phyloP scores from a whole-genome alignment of 2,329 filamentous ascomycete genomes.

The Microdochium trichocladiopsis region DNA sequence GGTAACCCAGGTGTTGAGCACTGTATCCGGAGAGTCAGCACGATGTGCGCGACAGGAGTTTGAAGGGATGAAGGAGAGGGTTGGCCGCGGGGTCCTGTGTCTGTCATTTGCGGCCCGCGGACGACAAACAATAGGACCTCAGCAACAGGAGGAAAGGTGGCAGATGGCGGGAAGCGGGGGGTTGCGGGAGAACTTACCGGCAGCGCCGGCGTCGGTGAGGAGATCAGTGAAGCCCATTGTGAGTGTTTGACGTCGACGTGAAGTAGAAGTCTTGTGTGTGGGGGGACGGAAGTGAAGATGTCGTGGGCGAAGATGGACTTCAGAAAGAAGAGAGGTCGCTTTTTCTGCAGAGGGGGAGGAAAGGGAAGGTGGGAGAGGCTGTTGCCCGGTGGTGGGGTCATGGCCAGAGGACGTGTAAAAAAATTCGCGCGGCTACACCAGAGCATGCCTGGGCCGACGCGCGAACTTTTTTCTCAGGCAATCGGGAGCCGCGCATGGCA shows the following conservation, averaged over 20 bases:
- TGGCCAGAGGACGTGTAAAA: no score
- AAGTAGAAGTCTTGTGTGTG: constrained; percentile 18
- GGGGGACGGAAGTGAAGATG: constrained; percentile 7
- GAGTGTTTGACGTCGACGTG: constrained; percentile 6
- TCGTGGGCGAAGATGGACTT: background rate
- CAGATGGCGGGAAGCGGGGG: constrained; percentile 2
- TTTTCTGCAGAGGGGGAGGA: background rate
- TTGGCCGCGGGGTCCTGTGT: background rate
- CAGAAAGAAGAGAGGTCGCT: background rate
- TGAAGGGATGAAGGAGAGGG: background rate
- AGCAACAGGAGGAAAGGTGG: constrained; percentile 1
- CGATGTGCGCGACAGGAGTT: constrained; percentile 1
- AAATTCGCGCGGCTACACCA: no score
- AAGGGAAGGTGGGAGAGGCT: background rate
- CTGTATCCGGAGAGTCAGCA: constrained; percentile 14
- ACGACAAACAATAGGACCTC: background rate
- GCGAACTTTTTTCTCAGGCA: no score
- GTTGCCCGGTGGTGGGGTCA: no score
- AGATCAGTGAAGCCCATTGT: constrained; percentile 57
- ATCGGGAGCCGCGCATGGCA: no score
- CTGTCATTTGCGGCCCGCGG: background rate
- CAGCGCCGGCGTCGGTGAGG: constrained; percentile 46
- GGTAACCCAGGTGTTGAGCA: constrained; percentile 54
- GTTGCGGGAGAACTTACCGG: constrained; percentile 31
- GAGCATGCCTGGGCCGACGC: no score